phyloP scores from a whole-genome alignment of 2,329 filamentous ascomycete genomes.

The Dactylellina drechsleri region DNA sequence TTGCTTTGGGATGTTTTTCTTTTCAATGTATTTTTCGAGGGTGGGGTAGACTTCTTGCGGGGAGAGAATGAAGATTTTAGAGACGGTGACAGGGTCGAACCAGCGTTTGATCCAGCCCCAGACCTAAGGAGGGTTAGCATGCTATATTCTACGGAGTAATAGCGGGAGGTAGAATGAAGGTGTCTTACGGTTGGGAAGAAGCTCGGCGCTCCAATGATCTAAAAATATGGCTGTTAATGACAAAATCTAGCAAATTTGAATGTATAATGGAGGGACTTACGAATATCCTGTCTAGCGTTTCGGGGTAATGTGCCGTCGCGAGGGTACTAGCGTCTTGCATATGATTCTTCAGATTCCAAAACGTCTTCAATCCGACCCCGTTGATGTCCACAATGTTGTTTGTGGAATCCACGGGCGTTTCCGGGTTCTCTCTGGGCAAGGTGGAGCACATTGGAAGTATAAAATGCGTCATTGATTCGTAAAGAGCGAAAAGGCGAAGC shows the following conservation, averaged over 20 bases:
- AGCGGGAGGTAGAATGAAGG: background rate
- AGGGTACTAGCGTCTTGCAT: constrained; percentile 92
- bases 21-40: constrained; percentile 82
- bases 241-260: constrained; percentile 2
- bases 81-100: constrained; percentile 93
- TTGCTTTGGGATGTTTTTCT: constrained; percentile 82
- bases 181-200: constrained; percentile 80
- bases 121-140: constrained; percentile 61
- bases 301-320: constrained; percentile 92
- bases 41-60: constrained; percentile 78
- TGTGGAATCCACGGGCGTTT: constrained; percentile 88
- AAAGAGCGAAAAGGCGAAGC: constrained; percentile 87
- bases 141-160: background rate
- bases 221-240: constrained; percentile 60
- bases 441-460: constrained; percentile 84
- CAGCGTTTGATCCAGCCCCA: constrained; percentile 96
- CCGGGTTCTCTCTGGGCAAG: constrained; percentile 65
- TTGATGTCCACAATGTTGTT: constrained; percentile 96
- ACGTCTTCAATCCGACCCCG: constrained; percentile 87
- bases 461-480: constrained; percentile 91
- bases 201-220: constrained; percentile 83
- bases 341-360: constrained; percentile 92
- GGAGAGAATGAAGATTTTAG: constrained; percentile 92
- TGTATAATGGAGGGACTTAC: constrained; percentile 60
- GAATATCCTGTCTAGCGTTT: constrained; percentile 86